These are phyloP conservation scores for Fistulifera solaris DNA, from an alignment of 108 stramenopile species.

Conservation along the genomic window DNA sequence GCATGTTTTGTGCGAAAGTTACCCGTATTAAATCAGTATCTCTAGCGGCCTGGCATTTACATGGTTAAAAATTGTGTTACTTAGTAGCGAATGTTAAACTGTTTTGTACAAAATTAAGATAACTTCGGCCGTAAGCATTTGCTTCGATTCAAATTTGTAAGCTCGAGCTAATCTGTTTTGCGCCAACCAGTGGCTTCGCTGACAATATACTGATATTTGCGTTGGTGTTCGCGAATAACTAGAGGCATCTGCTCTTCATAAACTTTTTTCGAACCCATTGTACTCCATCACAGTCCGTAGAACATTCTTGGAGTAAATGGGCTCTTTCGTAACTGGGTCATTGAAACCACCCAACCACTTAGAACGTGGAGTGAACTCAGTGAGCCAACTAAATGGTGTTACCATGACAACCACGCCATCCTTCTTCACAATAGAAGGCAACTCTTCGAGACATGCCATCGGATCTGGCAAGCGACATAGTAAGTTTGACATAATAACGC, in stretches of 20 bases:
- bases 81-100: no score
- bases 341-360: constrained; percentile 79
- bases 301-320: constrained; percentile 63
- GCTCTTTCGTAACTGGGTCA: constrained; percentile 55
- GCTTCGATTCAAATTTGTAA: no score
- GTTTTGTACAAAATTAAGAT: no score
- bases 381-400: constrained; percentile 88
- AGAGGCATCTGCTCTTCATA: constrained; percentile 80
- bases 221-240: constrained; percentile 86
- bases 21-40: background rate
- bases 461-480: constrained; percentile 89
- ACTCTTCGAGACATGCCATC: constrained; percentile 61
- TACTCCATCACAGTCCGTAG: constrained; percentile 66
- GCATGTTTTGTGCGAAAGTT: background rate
- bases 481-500: constrained; percentile 82
- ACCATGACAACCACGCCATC: constrained; percentile 87
- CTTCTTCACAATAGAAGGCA: constrained; percentile 64
- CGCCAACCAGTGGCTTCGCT: constrained; percentile 88
- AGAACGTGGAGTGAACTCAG: constrained; percentile 79
- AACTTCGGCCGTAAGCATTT: no score
- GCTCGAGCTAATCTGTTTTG: constrained; percentile 25
- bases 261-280: constrained; percentile 76
- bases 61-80: no score
- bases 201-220: constrained; percentile 93
- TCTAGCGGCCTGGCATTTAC: background rate